phyloP scores from a whole-genome alignment of 1,284 basidiomycete genomes.

The Exobasidium cylindrosporum region DNA sequence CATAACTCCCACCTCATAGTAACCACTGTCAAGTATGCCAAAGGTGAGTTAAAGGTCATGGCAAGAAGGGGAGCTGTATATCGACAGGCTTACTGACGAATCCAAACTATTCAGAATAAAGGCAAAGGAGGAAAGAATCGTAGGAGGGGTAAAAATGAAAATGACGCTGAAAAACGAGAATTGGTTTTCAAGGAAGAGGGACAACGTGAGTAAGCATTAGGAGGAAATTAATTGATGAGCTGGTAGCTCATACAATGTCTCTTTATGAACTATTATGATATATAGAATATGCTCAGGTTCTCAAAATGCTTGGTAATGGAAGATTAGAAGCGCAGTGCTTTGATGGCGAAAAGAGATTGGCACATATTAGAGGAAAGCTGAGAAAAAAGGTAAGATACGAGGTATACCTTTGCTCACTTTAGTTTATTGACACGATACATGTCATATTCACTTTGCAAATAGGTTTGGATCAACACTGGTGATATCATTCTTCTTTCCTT shows the following conservation, averaged over 20 bases:
- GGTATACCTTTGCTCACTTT: no score
- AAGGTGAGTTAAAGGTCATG: background rate
- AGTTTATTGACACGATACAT: no score
- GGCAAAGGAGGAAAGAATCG: constrained; percentile 96
- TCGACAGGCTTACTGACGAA: background rate
- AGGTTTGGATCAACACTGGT: constrained; percentile 99
- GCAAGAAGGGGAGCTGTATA: background rate
- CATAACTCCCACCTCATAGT: background rate
- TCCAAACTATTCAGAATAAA: constrained; percentile 42
- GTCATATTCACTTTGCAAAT: no score
- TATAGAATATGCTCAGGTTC: constrained; percentile 92
- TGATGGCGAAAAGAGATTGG: constrained; percentile 95
- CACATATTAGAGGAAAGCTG: constrained; percentile 98
- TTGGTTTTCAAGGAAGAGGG: constrained; percentile 98
- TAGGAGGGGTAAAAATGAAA: constrained; percentile 99
- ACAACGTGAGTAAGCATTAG: constrained; percentile 63
- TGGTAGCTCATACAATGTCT: background rate
- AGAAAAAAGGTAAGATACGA: constrained; percentile 78
- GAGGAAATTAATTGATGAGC: no score
- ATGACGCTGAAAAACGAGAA: constrained; percentile 96
- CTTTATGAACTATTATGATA: no score
- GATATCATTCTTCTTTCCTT: constrained; percentile 95
- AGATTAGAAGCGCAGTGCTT: constrained; percentile 95
- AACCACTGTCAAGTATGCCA: background rate
- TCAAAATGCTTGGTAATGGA: constrained; percentile 98